Evolutionary conservation across 176 grass and related monocot species (phyloP), one percentile per base, ranked within the genome.

Genomic region (Cenchrus americanus): DNA sequence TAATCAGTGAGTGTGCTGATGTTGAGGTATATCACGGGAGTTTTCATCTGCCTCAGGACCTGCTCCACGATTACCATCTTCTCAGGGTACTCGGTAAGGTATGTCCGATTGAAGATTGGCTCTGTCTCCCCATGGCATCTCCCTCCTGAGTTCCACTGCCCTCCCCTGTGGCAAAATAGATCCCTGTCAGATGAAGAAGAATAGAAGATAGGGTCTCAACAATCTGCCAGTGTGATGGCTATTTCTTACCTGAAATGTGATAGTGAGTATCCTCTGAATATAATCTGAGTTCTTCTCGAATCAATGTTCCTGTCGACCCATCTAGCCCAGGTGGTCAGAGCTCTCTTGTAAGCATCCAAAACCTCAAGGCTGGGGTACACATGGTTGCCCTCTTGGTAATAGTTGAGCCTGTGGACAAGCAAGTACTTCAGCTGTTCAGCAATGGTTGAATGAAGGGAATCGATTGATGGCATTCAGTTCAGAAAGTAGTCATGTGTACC

Each of bases 71-170:
- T 83, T 32, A 72, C 88, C 87, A 93, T 98, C 81, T 93, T 98
- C 27, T 90, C 83, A 10, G 91, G 96, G 78, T 98, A 96, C 72
- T 92, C 83, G 1, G 87, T 44, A 8, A 98, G 96, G 79, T 87
- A 81, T 7, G 87, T 70, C 71, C 89, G 64, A 62, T 96, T 96
- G 21, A 92, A 94, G 71, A 98, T 95, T 14, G 96, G 96, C 46
- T 95, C 87, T 0, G 86, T 94, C 87, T 98, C 93, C 84, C 86
- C 79, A 49, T 98, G 89, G 52, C 96, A 98, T 44, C 69, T 80
- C 48, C 96, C 93, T 67, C 96, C 96, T 24, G 89, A 95, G 47
- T 96, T 94, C 96, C 96, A 98, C 54, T 87, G 91, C 8, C 93
- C 96, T 78, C 96, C 96, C 80, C 96, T 98, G 83, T 23, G 67